Conservation (phyloP, 164 flowering plant genomes). For the Dillenia suffruticosa region DNA sequence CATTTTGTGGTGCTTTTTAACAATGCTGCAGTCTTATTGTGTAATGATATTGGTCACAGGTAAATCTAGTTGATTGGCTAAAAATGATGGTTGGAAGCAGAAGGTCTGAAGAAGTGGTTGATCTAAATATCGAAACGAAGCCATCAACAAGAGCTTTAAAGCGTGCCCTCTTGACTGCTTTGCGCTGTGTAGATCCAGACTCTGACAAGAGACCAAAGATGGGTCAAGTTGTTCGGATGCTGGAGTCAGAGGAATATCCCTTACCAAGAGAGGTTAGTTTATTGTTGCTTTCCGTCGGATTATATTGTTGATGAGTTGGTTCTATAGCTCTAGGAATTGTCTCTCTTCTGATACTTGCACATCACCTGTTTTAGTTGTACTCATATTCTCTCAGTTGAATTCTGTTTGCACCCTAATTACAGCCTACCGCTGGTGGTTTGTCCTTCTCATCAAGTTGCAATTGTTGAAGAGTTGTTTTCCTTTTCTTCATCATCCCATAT, state of each 20-base stretch:
- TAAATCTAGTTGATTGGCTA: slow-evolving; percentile 78
- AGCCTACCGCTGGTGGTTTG: no score
- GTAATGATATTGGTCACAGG: slow-evolving; percentile 30
- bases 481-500: no score
- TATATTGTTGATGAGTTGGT: no score
- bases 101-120: slow-evolving; percentile 74
- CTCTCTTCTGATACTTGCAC: no score
- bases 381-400: no score
- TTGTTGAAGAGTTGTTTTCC: no score
- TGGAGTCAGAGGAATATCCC: slow-evolving; percentile 77
- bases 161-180: slow-evolving; percentile 65
- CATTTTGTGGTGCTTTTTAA: no score
- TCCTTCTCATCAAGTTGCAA: no score
- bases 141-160: slow-evolving; percentile 71
- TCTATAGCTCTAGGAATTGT: no score
- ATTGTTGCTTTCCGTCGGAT: neutral
- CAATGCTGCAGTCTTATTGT: neutral
- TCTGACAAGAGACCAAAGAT: slow-evolving; percentile 74
- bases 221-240: slow-evolving; percentile 84
- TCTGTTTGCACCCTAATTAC: no score
- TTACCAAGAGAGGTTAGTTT: slow-evolving; percentile 65
- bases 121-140: slow-evolving; percentile 60
- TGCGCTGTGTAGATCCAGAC: slow-evolving; percentile 77
- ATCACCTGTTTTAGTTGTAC: no score
- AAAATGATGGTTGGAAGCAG: slow-evolving; percentile 82